Conservation (phyloP, 1,284 basidiomycete genomes). For the Ustilago lituana region DNA sequence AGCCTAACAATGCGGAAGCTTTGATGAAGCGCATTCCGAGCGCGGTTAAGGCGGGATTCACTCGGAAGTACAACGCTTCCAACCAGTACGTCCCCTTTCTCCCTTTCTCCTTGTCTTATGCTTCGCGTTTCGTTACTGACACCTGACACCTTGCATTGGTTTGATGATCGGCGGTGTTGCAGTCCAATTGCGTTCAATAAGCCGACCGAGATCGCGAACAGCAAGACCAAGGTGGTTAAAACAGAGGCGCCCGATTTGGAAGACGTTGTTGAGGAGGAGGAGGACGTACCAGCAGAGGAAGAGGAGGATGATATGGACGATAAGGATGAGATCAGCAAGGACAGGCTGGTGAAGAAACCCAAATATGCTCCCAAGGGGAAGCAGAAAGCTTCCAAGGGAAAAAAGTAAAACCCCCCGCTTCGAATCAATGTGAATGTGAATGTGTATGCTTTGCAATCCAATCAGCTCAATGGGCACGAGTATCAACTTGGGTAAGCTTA, state of each 20-base stretch:
- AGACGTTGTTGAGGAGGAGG: slow-evolving; percentile 67
- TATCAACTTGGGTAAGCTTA: too few species aligned
- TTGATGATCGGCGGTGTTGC: too few species aligned
- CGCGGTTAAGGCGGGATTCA: slow-evolving; percentile 84
- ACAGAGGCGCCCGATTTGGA: slow-evolving; percentile 52
- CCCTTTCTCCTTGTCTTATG: too few species aligned
- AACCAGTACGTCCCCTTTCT: too few species aligned
- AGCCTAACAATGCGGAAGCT: slow-evolving; percentile 74
- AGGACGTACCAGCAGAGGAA: slow-evolving; percentile 69
- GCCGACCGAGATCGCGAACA: slow-evolving; percentile 22
- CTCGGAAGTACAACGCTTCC: slow-evolving; percentile 73
- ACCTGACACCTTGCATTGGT: too few species aligned
- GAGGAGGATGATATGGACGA: slow-evolving; percentile 50
- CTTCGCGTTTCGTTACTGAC: too few species aligned
- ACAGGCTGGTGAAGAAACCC: slow-evolving; percentile 73
- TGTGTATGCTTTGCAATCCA: too few species aligned
- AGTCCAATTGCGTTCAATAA: slow-evolving; percentile 60
- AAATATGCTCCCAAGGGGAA: slow-evolving; percentile 44
- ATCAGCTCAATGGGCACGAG: too few species aligned
- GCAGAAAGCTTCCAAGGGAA: slow-evolving; percentile 19
- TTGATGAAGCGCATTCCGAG: slow-evolving; percentile 85
- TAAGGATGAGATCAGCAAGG: slow-evolving; percentile 66
- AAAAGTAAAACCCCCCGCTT: too few species aligned
- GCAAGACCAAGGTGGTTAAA: slow-evolving; percentile 45
- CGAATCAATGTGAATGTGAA: too few species aligned